Evolutionary conservation across 2,329 filamentous ascomycete species (phyloP).

Genomic region (Scedosporium minutisporum): DNA sequence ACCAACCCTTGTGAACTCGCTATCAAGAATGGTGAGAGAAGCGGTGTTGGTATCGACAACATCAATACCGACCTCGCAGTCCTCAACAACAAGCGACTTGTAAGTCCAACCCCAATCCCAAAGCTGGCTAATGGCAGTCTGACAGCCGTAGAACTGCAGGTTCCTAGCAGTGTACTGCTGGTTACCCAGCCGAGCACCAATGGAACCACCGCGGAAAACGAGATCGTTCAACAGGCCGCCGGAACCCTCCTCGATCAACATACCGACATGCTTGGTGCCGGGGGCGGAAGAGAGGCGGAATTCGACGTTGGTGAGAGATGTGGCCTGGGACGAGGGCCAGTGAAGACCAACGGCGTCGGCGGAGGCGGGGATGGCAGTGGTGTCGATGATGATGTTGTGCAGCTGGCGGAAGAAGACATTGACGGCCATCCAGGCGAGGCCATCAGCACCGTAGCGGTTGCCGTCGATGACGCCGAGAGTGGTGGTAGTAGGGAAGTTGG

Average conservation of each 20-base stretch:
- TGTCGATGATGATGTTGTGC: constrained; percentile 47
- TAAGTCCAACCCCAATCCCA: constrained; percentile 75
- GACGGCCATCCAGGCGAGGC: constrained; percentile 41
- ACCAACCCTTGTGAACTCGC: constrained; percentile 47
- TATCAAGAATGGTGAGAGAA: constrained; percentile 68
- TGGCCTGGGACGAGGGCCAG: constrained; percentile 59
- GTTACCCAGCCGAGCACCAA: constrained; percentile 49
- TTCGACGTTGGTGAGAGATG: constrained; percentile 47
- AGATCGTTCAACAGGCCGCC: constrained; percentile 62
- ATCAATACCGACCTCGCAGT: constrained; percentile 57
- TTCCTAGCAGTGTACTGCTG: constrained; percentile 67
- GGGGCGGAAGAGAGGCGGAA: constrained; percentile 38
- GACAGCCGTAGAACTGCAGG: constrained; percentile 52
- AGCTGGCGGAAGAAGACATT: constrained; percentile 52
- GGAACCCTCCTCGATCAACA: constrained; percentile 54
- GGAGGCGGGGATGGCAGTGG: constrained; percentile 36
- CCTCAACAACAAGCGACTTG: constrained; percentile 53
- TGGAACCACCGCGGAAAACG: constrained; percentile 59
- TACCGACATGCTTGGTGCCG: constrained; percentile 43
- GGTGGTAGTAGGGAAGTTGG: constrained; percentile 29
- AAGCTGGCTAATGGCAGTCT: constrained; percentile 60
- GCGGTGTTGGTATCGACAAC: constrained; percentile 58
- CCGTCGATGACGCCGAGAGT: constrained; percentile 38
- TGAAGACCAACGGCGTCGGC: constrained; percentile 46
- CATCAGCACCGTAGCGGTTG: constrained; percentile 31